Evolutionary conservation across 1,139 yeast genomes (phyloP).

Genomic region (Petasospora fabianii): DNA sequence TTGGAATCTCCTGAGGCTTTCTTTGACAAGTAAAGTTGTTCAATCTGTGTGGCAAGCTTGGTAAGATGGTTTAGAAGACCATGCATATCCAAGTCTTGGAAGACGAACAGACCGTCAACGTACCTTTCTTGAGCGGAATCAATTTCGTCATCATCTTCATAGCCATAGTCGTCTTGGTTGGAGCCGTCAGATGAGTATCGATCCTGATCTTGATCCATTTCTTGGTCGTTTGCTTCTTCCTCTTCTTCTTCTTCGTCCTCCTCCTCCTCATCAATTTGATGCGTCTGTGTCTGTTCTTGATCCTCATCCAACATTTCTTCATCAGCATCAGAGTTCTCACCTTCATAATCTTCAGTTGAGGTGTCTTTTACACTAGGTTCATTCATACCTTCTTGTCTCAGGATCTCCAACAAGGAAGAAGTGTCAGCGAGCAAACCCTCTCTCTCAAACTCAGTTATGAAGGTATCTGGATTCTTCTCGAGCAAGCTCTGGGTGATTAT

Average conservation of each 20-base stretch:
- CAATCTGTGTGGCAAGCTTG: constrained; percentile 20
- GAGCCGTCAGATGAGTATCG: constrained; percentile 23
- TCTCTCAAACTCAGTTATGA: constrained; percentile 52
- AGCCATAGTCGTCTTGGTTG: constrained; percentile 19
- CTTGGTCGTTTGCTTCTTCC: constrained; percentile 28
- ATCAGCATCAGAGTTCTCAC: constrained; percentile 11
- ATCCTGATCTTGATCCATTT: constrained; percentile 25
- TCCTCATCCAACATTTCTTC: constrained; percentile 7
- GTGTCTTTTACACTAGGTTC: constrained; percentile 7
- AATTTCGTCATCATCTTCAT: constrained; percentile 15
- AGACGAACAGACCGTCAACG: constrained; percentile 12
- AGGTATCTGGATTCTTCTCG: constrained; percentile 41
- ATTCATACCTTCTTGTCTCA: constrained; percentile 22
- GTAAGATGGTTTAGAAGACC: constrained; percentile 7
- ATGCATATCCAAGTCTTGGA: constrained; percentile 9
- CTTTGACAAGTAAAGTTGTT: constrained; percentile 19
- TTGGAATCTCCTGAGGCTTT: constrained; percentile 21
- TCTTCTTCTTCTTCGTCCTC: constrained; percentile 24
- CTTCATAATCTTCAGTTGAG: constrained; percentile 6
- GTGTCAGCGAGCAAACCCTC: constrained; percentile 70
- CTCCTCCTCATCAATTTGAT: no score
- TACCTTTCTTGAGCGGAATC: constrained; percentile 8
- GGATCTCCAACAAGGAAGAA: constrained; percentile 26
- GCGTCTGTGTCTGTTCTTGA: constrained; percentile 16
- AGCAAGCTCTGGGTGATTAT: constrained; percentile 46